Percentiles rank a stretch among this genome's conserved stretches.
These are phyloP conservation scores for Chlorella vulgaris DNA, from an alignment of 139 green algal genomes.

Conservation along the genomic window DNA sequence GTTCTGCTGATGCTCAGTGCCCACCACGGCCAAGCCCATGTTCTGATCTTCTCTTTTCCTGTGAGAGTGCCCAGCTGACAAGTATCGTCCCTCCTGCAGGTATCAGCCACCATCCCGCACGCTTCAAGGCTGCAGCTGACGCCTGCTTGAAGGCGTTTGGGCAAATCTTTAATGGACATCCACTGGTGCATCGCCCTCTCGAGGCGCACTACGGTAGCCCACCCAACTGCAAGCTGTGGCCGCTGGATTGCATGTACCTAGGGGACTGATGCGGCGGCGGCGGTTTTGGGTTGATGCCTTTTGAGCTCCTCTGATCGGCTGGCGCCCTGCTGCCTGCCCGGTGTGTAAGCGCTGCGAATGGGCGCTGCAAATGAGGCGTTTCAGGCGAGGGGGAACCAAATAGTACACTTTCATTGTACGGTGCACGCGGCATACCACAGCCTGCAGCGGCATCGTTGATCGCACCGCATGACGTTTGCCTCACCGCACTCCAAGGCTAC, in stretches of 20 bases:
- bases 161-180: not conserved
- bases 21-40: slow-evolving; percentile 22
- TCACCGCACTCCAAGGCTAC: too few relatives aligned
- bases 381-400: too few relatives aligned
- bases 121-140: slow-evolving; percentile 7
- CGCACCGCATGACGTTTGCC: too few relatives aligned
- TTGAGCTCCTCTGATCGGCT: too few relatives aligned
- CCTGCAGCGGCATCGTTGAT: too few relatives aligned
- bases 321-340: too few relatives aligned
- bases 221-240: slow-evolving; percentile 10
- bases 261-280: not conserved
- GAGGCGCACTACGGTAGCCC: not conserved
- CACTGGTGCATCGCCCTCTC: not conserved
- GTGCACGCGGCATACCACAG: too few relatives aligned
- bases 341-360: too few relatives aligned
- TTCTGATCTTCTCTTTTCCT: too few relatives aligned
- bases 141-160: slow-evolving; percentile 1
- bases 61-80: not conserved
- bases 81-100: not conserved
- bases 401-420: too few relatives aligned
- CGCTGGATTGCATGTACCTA: slow-evolving; percentile 22
- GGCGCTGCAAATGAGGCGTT: too few relatives aligned
- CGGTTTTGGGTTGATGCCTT: not conserved
- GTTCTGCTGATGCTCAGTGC: not conserved
- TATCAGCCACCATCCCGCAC: not conserved